A percentile compares a stretch with the other conserved stretches of the same genome.
phyloP scores from a whole-genome alignment of 352 stramenopile species.

The Pythium biforme region DNA sequence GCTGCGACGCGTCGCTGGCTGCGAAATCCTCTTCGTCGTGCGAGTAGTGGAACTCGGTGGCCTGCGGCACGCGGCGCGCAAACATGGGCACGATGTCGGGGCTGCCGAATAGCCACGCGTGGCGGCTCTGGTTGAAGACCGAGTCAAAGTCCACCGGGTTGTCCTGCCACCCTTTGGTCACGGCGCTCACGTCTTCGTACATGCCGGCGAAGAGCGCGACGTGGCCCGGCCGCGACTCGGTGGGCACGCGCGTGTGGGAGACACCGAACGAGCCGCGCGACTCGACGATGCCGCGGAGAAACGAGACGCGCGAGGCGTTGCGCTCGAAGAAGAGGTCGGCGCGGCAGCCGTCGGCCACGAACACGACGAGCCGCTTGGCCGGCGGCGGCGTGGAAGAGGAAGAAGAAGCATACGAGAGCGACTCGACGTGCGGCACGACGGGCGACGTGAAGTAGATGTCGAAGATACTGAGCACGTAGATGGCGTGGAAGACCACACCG shows the following conservation, averaged over 20 bases:
- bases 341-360: slow-evolving; percentile 81
- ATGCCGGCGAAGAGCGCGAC: slow-evolving; percentile 85
- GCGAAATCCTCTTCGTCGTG: slow-evolving; percentile 82
- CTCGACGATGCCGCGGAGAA: slow-evolving; percentile 60
- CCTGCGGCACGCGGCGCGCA: slow-evolving; percentile 67
- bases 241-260: slow-evolving; percentile 86
- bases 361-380: slow-evolving; percentile 66
- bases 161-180: slow-evolving; percentile 87
- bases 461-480: slow-evolving; percentile 89
- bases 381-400: slow-evolving; percentile 28
- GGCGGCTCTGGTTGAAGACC: slow-evolving; percentile 78
- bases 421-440: slow-evolving; percentile 67
- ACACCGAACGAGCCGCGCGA: slow-evolving; percentile 69
- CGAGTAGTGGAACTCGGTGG: slow-evolving; percentile 69
- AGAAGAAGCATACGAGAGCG: slow-evolving; percentile 33
- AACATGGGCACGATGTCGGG: slow-evolving; percentile 89
- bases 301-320: slow-evolving; percentile 49
- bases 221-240: slow-evolving; percentile 78
- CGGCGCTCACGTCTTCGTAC: slow-evolving; percentile 86
- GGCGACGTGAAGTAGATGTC: slow-evolving; percentile 91
- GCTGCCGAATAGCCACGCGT: slow-evolving; percentile 73
- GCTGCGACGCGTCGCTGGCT: slow-evolving; percentile 55
- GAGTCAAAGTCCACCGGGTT: slow-evolving; percentile 89
- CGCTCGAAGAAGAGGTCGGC: slow-evolving; percentile 84
- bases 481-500: slow-evolving; percentile 73